Base-by-base conservation (phyloP, 768 basidiomycete genomes). In the Hericium erinaceus region DNA sequence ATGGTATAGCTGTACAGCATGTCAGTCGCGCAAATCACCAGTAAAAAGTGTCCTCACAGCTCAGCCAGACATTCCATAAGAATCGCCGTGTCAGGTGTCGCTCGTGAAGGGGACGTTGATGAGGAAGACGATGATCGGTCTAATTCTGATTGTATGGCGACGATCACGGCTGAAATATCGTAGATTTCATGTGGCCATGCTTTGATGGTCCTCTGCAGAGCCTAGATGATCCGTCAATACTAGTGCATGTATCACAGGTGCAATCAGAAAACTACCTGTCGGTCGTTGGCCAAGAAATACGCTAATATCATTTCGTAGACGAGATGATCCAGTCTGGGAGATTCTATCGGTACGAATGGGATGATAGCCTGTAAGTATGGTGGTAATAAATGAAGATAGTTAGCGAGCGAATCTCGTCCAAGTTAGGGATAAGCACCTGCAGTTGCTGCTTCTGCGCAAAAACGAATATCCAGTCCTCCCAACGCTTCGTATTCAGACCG, bases 61-160 rank as follows among this genome's bases (percentile, higher is more conserved):
- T 98, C 95, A 0, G 91, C 92, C 22, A 98, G 73, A 68, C 91
- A 95, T 68, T 95, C 92, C 87, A 98, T 92, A n/a, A 98, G 77
- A 8, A 90, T 68, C 1, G 77, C 73, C 1, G 80, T 75, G 56
- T 80, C 79, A 40, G 80, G 76, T 18, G 68, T 69, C 3, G 75
- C 65, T 1, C 72, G 58, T 6, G 57, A 40, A 8, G 44, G 58
- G 13, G 67, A 64, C 10, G 71, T 75, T 0, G 77, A 73, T 2
- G 80, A 80, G 0, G 80, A 75, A 0, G 80, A 80, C 0, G 79
- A 74, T 6, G 72, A 67, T 54, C 79, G 81, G 58, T 95, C 88
- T 16, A 98, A 73, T 62, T 92, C 88, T 4, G 86, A 82, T 56
- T 87, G 85, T 4, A 98, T 83, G 11, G 92, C 92, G n/a, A 91